phyloP scores from a whole-genome alignment of 768 basidiomycete genomes.

The Calocybe indica region DNA sequence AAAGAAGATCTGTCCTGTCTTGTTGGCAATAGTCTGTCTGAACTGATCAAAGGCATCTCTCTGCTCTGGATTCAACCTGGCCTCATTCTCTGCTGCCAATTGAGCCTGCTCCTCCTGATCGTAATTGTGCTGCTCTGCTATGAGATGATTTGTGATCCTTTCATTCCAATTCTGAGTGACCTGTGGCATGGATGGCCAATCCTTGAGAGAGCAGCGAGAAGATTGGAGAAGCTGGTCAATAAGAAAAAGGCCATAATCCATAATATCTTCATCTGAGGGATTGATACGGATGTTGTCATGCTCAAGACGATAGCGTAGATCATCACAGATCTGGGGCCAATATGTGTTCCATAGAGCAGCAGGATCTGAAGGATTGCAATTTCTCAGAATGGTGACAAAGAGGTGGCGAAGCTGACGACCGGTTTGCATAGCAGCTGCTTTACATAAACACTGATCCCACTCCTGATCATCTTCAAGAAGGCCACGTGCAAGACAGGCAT shows the following conservation, averaged over 20 bases:
- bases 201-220: conserved; percentile 13
- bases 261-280: conserved; percentile 25
- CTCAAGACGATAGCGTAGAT: conserved; percentile 21
- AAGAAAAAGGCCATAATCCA: conserved; percentile 34
- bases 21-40: conserved; percentile 10
- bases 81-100: conserved; percentile 2
- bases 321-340: conserved; percentile 33
- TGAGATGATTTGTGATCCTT: conserved; percentile 15
- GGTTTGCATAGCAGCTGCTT: conserved; percentile 32
- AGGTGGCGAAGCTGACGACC: conserved; percentile 28
- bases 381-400: conserved; percentile 31
- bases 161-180: conserved; percentile 19
- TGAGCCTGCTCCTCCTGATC: conserved; percentile 11
- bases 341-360: conserved; percentile 31
- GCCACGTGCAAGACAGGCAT: conserved; percentile 33
- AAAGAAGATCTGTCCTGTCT: conserved; percentile 21
- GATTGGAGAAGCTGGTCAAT: conserved; percentile 19
- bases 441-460: conserved; percentile 32
- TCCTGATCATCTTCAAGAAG: conserved; percentile 44
- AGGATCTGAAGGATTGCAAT: conserved; percentile 25
- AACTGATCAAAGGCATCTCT: conserved; percentile 15
- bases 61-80: conserved; percentile 15
- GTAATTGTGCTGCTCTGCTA: conserved; percentile 27
- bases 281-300: conserved; percentile 3
- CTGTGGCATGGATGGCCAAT: conserved; percentile 27